Base-by-base conservation (phyloP, 768 basidiomycete genomes). In the Lanmaoa rubissima region DNA sequence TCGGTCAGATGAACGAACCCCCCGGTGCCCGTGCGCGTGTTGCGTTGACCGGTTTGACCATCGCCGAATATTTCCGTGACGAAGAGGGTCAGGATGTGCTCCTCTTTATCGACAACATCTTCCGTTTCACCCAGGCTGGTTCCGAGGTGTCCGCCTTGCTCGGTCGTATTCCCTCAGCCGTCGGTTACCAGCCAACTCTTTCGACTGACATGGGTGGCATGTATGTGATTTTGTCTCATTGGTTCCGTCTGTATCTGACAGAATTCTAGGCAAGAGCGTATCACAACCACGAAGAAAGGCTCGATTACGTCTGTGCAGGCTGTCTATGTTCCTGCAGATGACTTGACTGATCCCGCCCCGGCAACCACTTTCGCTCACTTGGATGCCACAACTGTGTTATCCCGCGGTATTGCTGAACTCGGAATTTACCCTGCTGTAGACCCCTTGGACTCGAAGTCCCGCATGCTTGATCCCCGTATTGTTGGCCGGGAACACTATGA, bases 1-100 rank as follows among this genome's bases (percentile, higher is more conserved):
- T 99, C 82, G 97, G 97, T 82, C 97, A 99, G 80, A 99, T 99
- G 97, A 99, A 99, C 81, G 97, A 99, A 82, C 97, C 97, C 74
- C 97, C 97, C 68, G 97, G 97, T 86, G 97, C 97, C 66, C 95
- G 97, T 86, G 97, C 97, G 70, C 97, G 97, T 90, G 97, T 99
- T 69, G 97, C 97, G 63, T 87, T 99, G 69, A 98, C 97, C 67
- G 97, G 97, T 77, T 81, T 99, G 58, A 99, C 97, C 72, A 98
- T 98, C 67, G 97, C 97, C 63, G 97, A 99, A 79, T 99, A 98
- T 82, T 99, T 99, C 97, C 95, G 97, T 87, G 97, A 99, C 69
- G 96, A 98, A 81, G 96, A 99, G 80, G 97, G 97, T 62, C 97
- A 99, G 78, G 97, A 99, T 76, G 97, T 99, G 82, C 84, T 99